These are phyloP conservation scores for Astrothelium macrocarpum DNA, from an alignment of 495 filamentous ascomycete species.

Conservation along the genomic window DNA sequence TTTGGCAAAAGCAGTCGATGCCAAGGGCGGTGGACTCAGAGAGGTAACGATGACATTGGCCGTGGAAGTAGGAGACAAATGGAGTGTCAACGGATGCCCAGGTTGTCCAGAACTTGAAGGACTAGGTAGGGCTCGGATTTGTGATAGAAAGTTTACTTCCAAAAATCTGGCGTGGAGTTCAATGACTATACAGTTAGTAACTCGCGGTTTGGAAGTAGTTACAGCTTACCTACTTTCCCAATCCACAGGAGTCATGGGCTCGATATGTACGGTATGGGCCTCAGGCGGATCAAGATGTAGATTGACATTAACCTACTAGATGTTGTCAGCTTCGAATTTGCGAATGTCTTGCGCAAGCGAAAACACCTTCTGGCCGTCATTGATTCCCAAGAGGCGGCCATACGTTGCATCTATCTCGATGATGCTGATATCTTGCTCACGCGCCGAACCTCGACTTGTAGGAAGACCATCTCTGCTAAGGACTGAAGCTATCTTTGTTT, in stretches of 20 bases:
- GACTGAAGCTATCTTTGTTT: constrained; percentile 62
- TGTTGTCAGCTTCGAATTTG: constrained; percentile 2
- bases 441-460: constrained; percentile 37
- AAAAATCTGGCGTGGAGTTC: constrained; percentile 92
- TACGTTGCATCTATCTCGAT: constrained; percentile 89
- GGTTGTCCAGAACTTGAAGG: constrained; percentile 49
- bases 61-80: constrained; percentile 90
- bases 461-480: constrained; percentile 63
- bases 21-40: constrained; percentile 58
- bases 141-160: constrained; percentile 84
- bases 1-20: constrained; percentile 72
- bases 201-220: background rate
- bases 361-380: constrained; percentile 73
- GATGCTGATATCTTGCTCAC: constrained; percentile 59
- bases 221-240: constrained; percentile 62
- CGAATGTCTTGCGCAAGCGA: background rate
- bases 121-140: constrained; percentile 87
- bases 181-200: constrained; percentile 51
- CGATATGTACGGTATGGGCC: constrained; percentile 88
- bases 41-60: constrained; percentile 82
- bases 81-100: constrained; percentile 73
- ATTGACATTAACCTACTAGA: constrained; percentile 46
- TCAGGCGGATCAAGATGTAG: constrained; percentile 85
- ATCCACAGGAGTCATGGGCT: constrained; percentile 86
- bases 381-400: constrained; percentile 67